Evolutionary conservation across 768 basidiomycete species (phyloP).

Genomic region (Calocera cornea): DNA sequence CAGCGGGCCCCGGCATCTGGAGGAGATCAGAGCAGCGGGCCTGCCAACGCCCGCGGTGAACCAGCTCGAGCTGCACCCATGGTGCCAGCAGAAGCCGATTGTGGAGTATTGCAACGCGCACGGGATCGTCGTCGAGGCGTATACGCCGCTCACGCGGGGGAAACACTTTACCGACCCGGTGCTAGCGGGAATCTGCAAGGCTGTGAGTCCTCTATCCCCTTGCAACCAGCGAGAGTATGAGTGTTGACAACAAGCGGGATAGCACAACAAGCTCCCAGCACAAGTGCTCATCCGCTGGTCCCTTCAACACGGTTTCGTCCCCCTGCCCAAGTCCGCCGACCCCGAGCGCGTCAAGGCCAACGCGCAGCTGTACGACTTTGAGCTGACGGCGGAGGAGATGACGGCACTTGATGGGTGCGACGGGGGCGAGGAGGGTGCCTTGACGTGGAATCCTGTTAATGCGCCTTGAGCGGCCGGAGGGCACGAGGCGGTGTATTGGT

Average conservation of each 20-base stretch:
- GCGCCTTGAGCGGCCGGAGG: slow-evolving; percentile 14
- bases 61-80: slow-evolving; percentile 56
- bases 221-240: not conserved
- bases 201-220: slow-evolving; percentile 31
- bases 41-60: slow-evolving; percentile 58
- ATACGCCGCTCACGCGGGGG: slow-evolving; percentile 55
- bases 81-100: slow-evolving; percentile 67
- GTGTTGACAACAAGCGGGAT: slow-evolving; percentile 30
- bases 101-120: slow-evolving; percentile 58
- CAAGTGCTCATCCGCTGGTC: slow-evolving; percentile 35
- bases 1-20: slow-evolving; percentile 56
- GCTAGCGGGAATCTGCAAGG: slow-evolving; percentile 41
- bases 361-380: slow-evolving; percentile 60
- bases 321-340: slow-evolving; percentile 69
- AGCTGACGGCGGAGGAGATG: slow-evolving; percentile 53
- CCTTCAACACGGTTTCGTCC: slow-evolving; percentile 42
- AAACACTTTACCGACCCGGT: slow-evolving; percentile 31
- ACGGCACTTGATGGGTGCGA: slow-evolving; percentile 52
- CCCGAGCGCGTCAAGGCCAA: slow-evolving; percentile 61
- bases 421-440: slow-evolving; percentile 52
- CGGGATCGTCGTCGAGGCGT: slow-evolving; percentile 54
- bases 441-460: slow-evolving; percentile 78
- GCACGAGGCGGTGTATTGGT: no score
- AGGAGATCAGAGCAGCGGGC: slow-evolving; percentile 55
- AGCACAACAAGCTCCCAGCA: slow-evolving; percentile 25